Evolutionary conservation across 192 early-diverging fungal genomes (phyloP), one percentile per base, ranked within the genome.

Genomic region (Coemansia sp.): DNA sequence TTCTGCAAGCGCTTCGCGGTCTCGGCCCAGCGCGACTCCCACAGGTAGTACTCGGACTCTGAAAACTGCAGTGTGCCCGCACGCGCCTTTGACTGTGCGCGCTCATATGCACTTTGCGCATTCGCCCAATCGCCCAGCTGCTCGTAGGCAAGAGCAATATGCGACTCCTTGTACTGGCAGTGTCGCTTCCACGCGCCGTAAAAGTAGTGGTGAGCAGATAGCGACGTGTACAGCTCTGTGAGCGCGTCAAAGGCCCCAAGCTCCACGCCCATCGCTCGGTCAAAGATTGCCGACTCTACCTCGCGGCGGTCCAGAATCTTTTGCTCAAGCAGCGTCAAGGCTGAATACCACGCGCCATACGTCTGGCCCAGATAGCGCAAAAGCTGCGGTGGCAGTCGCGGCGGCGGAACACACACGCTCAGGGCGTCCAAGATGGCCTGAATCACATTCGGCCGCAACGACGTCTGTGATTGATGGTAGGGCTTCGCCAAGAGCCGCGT

Each of bases 21-120:
- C 31, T 79, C 77, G 23, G 97, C 86, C 98, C 98, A 99, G 59
- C 94, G 93, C 59, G 95, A 88, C 83, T 99, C 98, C 98, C 98
- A 99, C 20, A 99, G 76, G 26, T 86, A 85, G 75, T 98, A 99
- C 62, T 99, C 98, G 2, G 93, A 88, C 76, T 99, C 98, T 26
- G 90, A 89, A 65, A 95, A 98, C 13, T 93, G 91, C 34, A 95
- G 71, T 2, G 88, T 86, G 0, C 94, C 92, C 3, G 87, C 91
- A 25, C 94, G 83, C 6, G 93, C 94, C 68, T 97, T 98, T 57
- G 85, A 86, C 62, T 98, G 96, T 7, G 96, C 98, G 31, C 78
- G 88, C 76, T 99, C 98, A 58, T 95, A 98, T 68, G 91, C 85
- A 23, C 80, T 83, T 72, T 99, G 96, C 1, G 98, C 95, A 37